Conservation (phyloP, 352 stramenopile species). For the Phytophthora constricta region DNA sequence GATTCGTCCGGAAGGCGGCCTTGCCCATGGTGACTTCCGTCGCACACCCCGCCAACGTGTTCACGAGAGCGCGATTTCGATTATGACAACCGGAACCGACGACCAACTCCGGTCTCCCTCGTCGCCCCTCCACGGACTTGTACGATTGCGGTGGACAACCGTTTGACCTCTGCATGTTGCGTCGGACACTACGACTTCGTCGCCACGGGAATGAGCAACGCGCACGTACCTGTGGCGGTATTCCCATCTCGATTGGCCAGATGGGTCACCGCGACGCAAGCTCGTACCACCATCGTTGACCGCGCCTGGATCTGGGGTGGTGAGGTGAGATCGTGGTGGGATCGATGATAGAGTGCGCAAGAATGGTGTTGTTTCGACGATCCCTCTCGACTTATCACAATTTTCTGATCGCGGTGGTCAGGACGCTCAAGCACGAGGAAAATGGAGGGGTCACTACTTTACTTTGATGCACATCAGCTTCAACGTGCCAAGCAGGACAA, state of each 20-base stretch:
- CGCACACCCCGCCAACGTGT: too few species aligned
- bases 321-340: neutral
- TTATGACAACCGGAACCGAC: neutral
- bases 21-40: slow-evolving; percentile 3
- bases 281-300: neutral
- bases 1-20: slow-evolving; percentile 18
- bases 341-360: neutral
- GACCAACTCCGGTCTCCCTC: neutral
- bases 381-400: neutral
- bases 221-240: neutral
- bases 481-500: too few species aligned
- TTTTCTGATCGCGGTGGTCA: too few species aligned
- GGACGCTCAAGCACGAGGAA: too few species aligned
- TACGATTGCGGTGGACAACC: neutral
- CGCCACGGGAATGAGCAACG: neutral
- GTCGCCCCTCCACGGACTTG: too few species aligned
- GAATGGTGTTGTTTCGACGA: too few species aligned
- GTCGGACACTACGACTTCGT: neutral
- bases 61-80: neutral
- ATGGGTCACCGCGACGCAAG: neutral
- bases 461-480: neutral
- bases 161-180: neutral
- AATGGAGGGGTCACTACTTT: too few species aligned
- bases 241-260: neutral
- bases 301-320: neutral